These are phyloP conservation scores for Plasmodiophora brassicae DNA, from an alignment of 208 protist genomes.

Conservation along the genomic window DNA sequence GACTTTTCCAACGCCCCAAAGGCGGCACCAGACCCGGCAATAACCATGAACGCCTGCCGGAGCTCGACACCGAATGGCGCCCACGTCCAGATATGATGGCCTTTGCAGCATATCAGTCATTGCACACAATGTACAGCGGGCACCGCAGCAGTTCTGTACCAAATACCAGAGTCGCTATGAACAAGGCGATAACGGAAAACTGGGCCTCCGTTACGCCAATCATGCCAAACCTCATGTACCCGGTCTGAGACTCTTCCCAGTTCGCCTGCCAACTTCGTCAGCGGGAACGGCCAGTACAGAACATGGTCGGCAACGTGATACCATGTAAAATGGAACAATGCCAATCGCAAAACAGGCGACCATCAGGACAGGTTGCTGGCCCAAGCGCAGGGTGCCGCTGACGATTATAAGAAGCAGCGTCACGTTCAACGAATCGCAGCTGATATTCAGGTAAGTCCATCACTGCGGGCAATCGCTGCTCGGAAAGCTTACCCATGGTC, in stretches of 20 bases:
- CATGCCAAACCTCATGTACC: not conserved
- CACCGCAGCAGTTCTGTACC: not conserved
- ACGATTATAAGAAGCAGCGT: not conserved
- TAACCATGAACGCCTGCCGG: not conserved
- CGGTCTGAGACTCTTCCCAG: constrained; percentile 27
- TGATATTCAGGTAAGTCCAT: not conserved
- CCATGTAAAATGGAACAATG: not conserved
- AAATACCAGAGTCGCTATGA: not conserved
- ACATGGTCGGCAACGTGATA: too few relatives aligned
- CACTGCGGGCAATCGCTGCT: not conserved
- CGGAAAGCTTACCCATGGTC: constrained; percentile 44
- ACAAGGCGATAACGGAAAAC: not conserved
- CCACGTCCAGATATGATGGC: not conserved
- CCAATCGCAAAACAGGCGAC: not conserved
- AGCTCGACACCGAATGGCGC: not conserved
- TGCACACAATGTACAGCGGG: not conserved
- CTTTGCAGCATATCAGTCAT: too few relatives aligned
- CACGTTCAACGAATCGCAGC: constrained; percentile 13
- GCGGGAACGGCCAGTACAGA: too few relatives aligned
- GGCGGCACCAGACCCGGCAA: not conserved
- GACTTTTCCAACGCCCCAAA: not conserved
- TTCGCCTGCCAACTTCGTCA: too few relatives aligned
- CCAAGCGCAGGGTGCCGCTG: not conserved
- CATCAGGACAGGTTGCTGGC: not conserved
- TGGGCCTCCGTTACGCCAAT: constrained; percentile 5